Percentiles rank a stretch among this genome's conserved stretches.
These are phyloP conservation scores for Tylopilus orsonianus DNA, from an alignment of 1,284 basidiomycete genomes.

Conservation along the genomic window DNA sequence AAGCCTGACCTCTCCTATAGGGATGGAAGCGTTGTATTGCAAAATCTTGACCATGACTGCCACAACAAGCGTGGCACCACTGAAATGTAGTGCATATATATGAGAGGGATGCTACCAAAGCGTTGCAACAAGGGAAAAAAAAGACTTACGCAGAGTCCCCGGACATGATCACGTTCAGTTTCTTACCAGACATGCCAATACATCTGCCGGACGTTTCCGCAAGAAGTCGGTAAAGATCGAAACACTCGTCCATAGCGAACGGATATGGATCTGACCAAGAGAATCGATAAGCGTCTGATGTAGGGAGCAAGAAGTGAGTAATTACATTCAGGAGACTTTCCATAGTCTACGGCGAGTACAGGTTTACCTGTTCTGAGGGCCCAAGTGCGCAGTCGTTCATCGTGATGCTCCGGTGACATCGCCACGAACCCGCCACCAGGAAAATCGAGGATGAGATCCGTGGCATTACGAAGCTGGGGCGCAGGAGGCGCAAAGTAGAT, in stretches of 20 bases:
- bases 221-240: slow-evolving; percentile 84
- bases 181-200: slow-evolving; percentile 83
- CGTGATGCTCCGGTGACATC: slow-evolving; percentile 94
- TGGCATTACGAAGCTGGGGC: slow-evolving; percentile 63
- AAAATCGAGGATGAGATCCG: slow-evolving; percentile 86
- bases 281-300: slow-evolving; percentile 1
- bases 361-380: slow-evolving; percentile 78
- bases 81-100: slow-evolving; percentile 34
- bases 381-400: slow-evolving; percentile 90
- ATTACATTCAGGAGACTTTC: slow-evolving; percentile 94
- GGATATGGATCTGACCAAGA: slow-evolving; percentile 81
- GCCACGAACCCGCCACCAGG: slow-evolving; percentile 96
- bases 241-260: slow-evolving; percentile 92
- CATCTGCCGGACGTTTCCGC: slow-evolving; percentile 77
- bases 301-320: slow-evolving; percentile 1
- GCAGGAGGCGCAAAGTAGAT: slow-evolving; percentile 82
- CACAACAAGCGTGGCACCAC: slow-evolving; percentile 83
- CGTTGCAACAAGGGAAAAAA: slow-evolving; percentile 5
- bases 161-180: slow-evolving; percentile 73
- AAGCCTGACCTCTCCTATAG: slow-evolving; percentile 35
- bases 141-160: slow-evolving; percentile 89
- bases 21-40: slow-evolving; percentile 56
- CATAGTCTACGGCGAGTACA: slow-evolving; percentile 88
- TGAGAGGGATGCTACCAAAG: slow-evolving; percentile 10
- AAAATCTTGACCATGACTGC: slow-evolving; percentile 83